Evolutionary conservation across 2,329 filamentous ascomycete species (phyloP), one percentile per base, ranked within the genome.

Genomic region (Aspergillus oerlinghausenensis): DNA sequence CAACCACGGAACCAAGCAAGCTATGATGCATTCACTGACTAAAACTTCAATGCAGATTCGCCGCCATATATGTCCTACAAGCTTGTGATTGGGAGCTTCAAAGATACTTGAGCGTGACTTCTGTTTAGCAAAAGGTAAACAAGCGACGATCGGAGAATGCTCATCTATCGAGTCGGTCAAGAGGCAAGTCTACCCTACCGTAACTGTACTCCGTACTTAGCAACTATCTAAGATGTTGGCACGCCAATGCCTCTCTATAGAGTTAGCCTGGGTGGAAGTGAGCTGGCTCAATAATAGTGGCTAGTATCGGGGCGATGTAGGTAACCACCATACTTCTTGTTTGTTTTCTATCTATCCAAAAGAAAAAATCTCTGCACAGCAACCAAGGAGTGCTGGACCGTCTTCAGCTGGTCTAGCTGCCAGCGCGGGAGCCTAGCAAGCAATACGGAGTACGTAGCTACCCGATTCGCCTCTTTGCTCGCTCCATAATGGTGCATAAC

Each of bases 391-490:
- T 32, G 55, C 58, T 43, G 19, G n/a, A 9, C 40, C 6, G 4
- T 21, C n/a, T 9, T n/a, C 40, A 43, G 40, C 21, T 45, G 21
- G 42, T 45, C 42, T 6, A 21, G 19, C 42, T 45, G 3, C 21
- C 19, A 38, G 19, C 4, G 42, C 19, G 21, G 42, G 19, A 45
- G 42, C 42, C 42, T 45, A 45, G 42, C 21, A 51, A 54, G 55
- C 43, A 55, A 55, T 49, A 55, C 42, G 57, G 49, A 55, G 56
- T 49, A 55, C 42, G 57, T 50, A 55, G 56, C 49, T 57, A 57
- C 56, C 60, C 60, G 60, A 60, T 60, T 61, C 54, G 59, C 57
- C 55, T 61, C 58, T 56, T 54, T 60, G 59, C 55, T 50, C 51
- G 50, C 21, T 40, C 53, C 42, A 45, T 23, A 21, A 14, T 45